Percentiles rank a stretch among this genome's conserved stretches.
Evolutionary conservation across 257 asterid species (phyloP).

Genomic region (Linderniella brevidens): DNA sequence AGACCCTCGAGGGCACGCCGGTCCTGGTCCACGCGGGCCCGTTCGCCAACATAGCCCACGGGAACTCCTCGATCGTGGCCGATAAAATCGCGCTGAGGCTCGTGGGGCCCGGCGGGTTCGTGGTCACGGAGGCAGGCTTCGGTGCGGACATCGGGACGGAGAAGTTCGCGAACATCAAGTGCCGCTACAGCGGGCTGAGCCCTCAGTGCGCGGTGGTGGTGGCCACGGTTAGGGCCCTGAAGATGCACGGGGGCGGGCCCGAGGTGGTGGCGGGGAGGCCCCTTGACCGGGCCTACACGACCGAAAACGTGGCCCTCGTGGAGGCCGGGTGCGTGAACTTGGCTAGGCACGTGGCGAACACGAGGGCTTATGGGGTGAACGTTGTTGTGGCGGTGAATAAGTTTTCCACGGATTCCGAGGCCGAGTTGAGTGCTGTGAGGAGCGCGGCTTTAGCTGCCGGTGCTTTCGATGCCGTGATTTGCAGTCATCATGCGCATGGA

Average conservation of each 20-base stretch:
- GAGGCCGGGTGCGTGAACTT: slow-evolving; percentile 89
- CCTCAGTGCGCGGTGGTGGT: slow-evolving; percentile 95
- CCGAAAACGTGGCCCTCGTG: slow-evolving; percentile 76
- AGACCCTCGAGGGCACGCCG: slow-evolving; percentile 93
- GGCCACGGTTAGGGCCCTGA: slow-evolving; percentile 88
- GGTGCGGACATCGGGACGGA: slow-evolving; percentile 97
- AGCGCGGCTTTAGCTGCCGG: slow-evolving; percentile 75
- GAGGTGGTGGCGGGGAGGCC: slow-evolving; percentile 90
- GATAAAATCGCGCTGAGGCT: slow-evolving; percentile 86
- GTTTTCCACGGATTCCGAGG: slow-evolving; percentile 82
- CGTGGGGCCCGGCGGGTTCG: slow-evolving; percentile 92
- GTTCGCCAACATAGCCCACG: slow-evolving; percentile 94
- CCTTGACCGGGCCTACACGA: slow-evolving; percentile 77
- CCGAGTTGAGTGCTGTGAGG: slow-evolving; percentile 69
- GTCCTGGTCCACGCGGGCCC: slow-evolving; percentile 96
- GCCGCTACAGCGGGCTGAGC: slow-evolving; percentile 74
- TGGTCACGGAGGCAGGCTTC: slow-evolving; percentile 90
- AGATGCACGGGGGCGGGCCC: slow-evolving; percentile 99
- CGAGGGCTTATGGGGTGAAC: slow-evolving; percentile 81
- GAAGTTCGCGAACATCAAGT: slow-evolving; percentile 92
- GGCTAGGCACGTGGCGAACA: slow-evolving; percentile 61
- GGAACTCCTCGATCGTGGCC: slow-evolving; percentile 87
- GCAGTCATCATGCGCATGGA: slow-evolving; percentile 94
- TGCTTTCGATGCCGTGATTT: slow-evolving; percentile 87
- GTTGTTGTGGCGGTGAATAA: slow-evolving; percentile 90